phyloP scores from a whole-genome alignment of 805 yeast genomes.

The Jamesozyma piceae region DNA sequence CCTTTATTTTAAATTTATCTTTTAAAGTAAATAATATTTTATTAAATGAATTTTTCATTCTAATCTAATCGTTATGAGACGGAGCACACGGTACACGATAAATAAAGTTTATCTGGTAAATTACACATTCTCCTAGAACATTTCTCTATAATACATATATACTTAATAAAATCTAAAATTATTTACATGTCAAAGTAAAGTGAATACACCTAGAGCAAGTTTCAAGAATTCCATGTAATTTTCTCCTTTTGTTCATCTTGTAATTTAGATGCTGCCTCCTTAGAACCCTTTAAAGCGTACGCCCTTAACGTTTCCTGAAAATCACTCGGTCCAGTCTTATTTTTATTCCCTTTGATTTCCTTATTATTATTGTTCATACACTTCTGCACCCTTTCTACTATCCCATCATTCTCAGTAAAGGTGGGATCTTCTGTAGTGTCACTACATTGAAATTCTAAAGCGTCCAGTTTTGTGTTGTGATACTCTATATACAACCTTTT shows the following conservation, averaged over 20 bases:
- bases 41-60: too few species aligned
- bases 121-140: too few species aligned
- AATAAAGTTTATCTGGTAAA: too few species aligned
- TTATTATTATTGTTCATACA: slow-evolving; percentile 2
- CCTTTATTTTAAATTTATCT: too few species aligned
- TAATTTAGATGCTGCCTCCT: slow-evolving; percentile 2
- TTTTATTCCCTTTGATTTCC: neutral
- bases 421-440: slow-evolving; percentile 6
- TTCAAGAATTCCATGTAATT: slow-evolving; percentile 1
- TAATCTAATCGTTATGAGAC: too few species aligned
- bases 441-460: slow-evolving; percentile 19
- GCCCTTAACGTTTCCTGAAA: slow-evolving; percentile 20
- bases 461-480: slow-evolving; percentile 19
- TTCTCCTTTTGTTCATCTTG: slow-evolving; percentile 2
- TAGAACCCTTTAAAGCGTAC: slow-evolving; percentile 17
- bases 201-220: neutral
- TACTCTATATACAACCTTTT: slow-evolving; percentile 14
- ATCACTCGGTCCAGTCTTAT: slow-evolving; percentile 5
- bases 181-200: neutral
- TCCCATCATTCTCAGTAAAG: slow-evolving; percentile 5
- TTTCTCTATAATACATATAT: too few species aligned
- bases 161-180: neutral
- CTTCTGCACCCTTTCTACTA: slow-evolving; percentile 9
- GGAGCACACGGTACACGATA: too few species aligned
- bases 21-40: too few species aligned